These are phyloP conservation scores for Polygonum maritimum DNA, from an alignment of 148 eudicot genomes.

Conservation along the genomic window DNA sequence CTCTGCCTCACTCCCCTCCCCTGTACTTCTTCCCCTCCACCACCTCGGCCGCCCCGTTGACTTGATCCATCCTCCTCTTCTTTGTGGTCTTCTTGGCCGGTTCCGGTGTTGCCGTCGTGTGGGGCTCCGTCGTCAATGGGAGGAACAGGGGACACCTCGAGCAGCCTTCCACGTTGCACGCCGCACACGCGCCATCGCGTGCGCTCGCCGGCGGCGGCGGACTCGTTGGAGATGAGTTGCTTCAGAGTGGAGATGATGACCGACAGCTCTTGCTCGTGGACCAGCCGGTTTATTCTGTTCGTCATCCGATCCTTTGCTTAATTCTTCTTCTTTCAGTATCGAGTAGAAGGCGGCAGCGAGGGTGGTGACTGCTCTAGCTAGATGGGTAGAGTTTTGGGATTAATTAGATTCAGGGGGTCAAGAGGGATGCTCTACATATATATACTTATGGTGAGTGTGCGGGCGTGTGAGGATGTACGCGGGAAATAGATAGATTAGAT, in stretches of 20 bases:
- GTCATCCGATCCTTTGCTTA: not conserved
- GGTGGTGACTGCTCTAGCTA: too few relatives aligned
- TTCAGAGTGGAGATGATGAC: not conserved
- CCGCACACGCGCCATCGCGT: too few relatives aligned
- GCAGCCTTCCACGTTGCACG: not conserved
- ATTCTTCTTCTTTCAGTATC: too few relatives aligned
- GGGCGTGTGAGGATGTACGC: too few relatives aligned
- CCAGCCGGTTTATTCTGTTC: not conserved
- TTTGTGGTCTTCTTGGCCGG: not conserved
- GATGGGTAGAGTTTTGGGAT: not conserved
- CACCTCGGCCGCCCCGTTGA: not conserved
- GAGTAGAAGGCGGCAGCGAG: too few relatives aligned
- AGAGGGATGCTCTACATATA: not conserved
- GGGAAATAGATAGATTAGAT: too few relatives aligned
- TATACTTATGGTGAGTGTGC: too few relatives aligned
- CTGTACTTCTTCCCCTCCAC: not conserved
- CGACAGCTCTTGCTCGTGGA: not conserved
- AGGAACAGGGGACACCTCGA: not conserved
- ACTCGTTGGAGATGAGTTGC: not conserved
- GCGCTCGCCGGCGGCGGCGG: too few relatives aligned
- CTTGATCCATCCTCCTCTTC: not conserved
- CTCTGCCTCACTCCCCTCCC: slow-evolving; percentile 5
- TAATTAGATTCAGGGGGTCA: not conserved
- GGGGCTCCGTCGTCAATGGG: not conserved
- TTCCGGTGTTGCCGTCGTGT: not conserved